A percentile compares a stretch with the other conserved stretches of the same genome.
Evolutionary conservation across 176 grass and related monocot species (phyloP).

Genomic region (Eremochloa ophiuroides): DNA sequence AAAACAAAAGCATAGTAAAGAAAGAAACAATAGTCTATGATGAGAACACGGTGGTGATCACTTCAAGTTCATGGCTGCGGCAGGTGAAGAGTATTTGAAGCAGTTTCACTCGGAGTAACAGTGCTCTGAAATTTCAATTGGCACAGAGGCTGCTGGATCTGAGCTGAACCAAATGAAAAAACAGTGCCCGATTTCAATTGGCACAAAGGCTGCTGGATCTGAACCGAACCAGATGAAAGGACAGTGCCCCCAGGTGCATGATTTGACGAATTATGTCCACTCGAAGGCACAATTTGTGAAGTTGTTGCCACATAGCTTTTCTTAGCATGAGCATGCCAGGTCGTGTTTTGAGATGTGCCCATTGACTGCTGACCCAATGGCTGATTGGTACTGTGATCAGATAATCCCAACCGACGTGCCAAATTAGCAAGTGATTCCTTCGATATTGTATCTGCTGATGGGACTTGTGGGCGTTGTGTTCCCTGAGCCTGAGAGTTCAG

Average conservation of each 20-base stretch:
- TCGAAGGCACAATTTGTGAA: not conserved
- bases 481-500: not conserved
- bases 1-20: not conserved
- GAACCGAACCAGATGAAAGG: not conserved
- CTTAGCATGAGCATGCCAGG: not conserved
- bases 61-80: not conserved
- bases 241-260: not conserved
- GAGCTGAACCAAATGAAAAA: not conserved
- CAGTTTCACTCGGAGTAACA: not conserved
- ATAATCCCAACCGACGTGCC: conserved; percentile 47
- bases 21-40: not conserved
- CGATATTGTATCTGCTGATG: conserved; percentile 16
- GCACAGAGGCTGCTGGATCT: not conserved
- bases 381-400: conserved; percentile 23
- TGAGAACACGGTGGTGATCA: not conserved
- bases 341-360: not conserved
- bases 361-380: conserved; percentile 12
- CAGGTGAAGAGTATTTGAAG: not conserved
- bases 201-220: not conserved
- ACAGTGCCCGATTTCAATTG: conserved; percentile 4
- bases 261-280: not conserved
- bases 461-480: not conserved
- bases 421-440: conserved; percentile 41
- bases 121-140: conserved; percentile 25
- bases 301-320: not conserved